Base-by-base conservation (phyloP, 2,329 filamentous ascomycete genomes). In the Bipolaris gigantea region DNA sequence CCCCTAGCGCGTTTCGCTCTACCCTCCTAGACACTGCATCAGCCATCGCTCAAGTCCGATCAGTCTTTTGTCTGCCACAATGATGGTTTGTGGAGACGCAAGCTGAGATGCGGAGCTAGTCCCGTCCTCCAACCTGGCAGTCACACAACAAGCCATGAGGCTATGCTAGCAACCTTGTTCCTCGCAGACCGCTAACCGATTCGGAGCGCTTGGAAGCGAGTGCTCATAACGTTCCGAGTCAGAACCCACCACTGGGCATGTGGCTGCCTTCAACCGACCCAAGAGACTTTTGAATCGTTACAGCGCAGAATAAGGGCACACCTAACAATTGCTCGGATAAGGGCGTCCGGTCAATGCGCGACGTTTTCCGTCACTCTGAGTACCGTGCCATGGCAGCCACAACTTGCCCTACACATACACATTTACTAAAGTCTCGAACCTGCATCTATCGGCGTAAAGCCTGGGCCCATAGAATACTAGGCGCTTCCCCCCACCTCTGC, bases 31-130 rank as follows among this genome's bases (percentile, higher is more conserved):
- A 46, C 36, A 39, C 36, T 27, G 13, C 48, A 38, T 27, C 42
- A 34, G 41, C 53, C 11, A 52, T 35, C 32, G 43, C 34, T 40
- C 35, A 47, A 21, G 42, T 40, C 43, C 33, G 48, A 43, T 38
- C 49, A 55, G 23, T 47, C 43, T 23, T 47, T 30, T 19, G 48
- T 45, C 30, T 50, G 41, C 49, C 19, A 51, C 53, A 16, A 43
- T 48, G 48, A 39, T 34, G 34, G 25, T 52, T 27, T 43, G 42
- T 43, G 42, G 11, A 52, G 48, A 48, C 4, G 34, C 48, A 44
- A 43, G 53, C 53, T 55, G 53, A 52, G 33, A 34, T 47, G 43
- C 34, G 53, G 48, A 35, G 48, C 48, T 38, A 33, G 32, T 55
- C 43, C 39, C 35, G 23, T 27, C 23, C 5, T 45, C 27, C 48